Evolutionary conservation across 1,284 basidiomycete genomes (phyloP).

Genomic region (Microbotryum scabiosae): DNA sequence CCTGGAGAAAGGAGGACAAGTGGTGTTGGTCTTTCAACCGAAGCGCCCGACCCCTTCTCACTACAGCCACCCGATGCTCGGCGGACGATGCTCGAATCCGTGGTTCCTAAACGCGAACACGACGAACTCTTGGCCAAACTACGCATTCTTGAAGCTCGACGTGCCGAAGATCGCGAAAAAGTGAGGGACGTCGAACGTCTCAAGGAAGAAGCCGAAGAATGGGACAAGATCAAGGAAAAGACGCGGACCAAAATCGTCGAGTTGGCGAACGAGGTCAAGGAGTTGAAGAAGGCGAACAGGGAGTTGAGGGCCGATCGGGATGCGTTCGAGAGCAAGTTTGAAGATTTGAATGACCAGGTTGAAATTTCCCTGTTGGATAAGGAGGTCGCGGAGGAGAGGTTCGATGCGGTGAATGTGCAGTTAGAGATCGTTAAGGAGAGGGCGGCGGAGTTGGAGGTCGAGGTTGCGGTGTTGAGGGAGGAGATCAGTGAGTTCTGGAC

Average conservation of each 20-base stretch:
- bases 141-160: constrained; percentile 74
- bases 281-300: constrained; percentile 48
- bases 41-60: constrained; percentile 4
- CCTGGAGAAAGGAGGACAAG: neutral
- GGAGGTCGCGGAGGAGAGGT: constrained; percentile 91
- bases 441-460: constrained; percentile 69
- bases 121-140: constrained; percentile 71
- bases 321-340: constrained; percentile 2
- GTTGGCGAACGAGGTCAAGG: constrained; percentile 59
- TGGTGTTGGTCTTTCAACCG: neutral
- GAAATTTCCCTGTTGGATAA: constrained; percentile 94
- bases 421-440: constrained; percentile 68
- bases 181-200: constrained; percentile 77
- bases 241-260: constrained; percentile 49
- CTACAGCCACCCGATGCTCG: no score
- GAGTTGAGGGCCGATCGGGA: constrained; percentile 5
- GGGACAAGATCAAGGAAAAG: constrained; percentile 76
- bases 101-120: constrained; percentile 28
- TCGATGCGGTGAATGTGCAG: constrained; percentile 69
- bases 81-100: no score
- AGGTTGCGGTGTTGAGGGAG: constrained; percentile 66
- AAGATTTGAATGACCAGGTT: constrained; percentile 41
- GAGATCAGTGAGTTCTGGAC: constrained; percentile 41
- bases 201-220: constrained; percentile 70
- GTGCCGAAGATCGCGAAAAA: constrained; percentile 73